Evolutionary conservation across 208 protist species (phyloP), one percentile per base, ranked within the genome.

Genomic region (Endotrypanum monterogeii): DNA sequence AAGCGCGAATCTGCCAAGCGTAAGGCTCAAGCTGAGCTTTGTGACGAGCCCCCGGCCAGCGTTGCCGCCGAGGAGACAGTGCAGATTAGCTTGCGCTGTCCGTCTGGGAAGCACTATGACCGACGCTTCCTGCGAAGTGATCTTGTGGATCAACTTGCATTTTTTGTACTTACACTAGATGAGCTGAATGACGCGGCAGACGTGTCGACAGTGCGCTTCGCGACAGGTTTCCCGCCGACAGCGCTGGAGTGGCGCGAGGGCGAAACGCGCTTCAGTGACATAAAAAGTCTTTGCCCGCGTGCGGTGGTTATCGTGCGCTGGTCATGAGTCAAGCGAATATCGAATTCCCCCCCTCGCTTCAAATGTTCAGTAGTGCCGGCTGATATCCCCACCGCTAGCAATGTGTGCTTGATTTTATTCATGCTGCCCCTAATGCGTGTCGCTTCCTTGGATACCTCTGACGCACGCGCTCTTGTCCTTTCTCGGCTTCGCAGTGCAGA

Each of bases 41-140:
- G 86, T 32, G 54, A 74, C 11, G 84, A 89, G 70, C 90, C 89
- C 0, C 63, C 83, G 3, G 71, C 25, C n/a, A 82, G 82, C 25
- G 65, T 83, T 28, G 71, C 73, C 16, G 66, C 60, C 41, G 65
- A 58, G 25, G 67, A 77, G 25, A 76, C 86, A 3, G 82, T 82
- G 52, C 67, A 83, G 28, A 83, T 97, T 48, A 85, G 75, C 30
- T 57, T 97, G 50, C 85, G 83, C 18, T 86, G 74, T 8, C 79
- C 85, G 2, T 78, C 72, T 11, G 90, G 93, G 23, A 77, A 71
- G 68, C 83, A 85, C 35, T 48, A 85, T 65, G 25, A 82, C 51
- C 88, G 93, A 25, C 79, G 86, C 25, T 97, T 97, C 72, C 78
- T 73, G 56, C 90, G 83, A 39, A 88, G 48, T 44, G 93, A 95